A percentile compares a stretch with the other conserved stretches of the same genome.
phyloP scores from a whole-genome alignment of 2,329 filamentous ascomycete species.

The Biscogniauxia marginata region DNA sequence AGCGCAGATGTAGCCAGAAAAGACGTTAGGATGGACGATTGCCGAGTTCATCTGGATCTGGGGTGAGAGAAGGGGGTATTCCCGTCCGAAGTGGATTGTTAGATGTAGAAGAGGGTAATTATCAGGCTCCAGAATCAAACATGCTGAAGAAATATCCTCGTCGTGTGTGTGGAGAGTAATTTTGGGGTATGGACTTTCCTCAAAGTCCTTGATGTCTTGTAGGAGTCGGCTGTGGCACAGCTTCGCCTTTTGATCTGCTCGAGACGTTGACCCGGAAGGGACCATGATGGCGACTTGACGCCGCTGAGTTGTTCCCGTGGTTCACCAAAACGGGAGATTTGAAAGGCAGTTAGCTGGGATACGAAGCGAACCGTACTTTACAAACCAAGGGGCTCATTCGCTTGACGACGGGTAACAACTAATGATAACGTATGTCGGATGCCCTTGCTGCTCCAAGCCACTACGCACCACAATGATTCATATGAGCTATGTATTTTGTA shows the following conservation, averaged over 20 bases:
- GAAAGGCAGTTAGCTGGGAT: too few relatives aligned
- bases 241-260: background rate
- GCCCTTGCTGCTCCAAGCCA: too few relatives aligned
- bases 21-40: conserved; percentile 47
- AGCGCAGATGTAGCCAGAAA: conserved; percentile 43
- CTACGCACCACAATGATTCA: too few relatives aligned
- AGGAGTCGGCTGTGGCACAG: conserved; percentile 33
- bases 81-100: conserved; percentile 34
- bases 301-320: too few relatives aligned
- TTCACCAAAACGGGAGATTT: too few relatives aligned
- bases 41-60: conserved; percentile 39
- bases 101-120: conserved; percentile 42
- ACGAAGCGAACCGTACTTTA: too few relatives aligned
- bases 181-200: conserved; percentile 45
- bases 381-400: too few relatives aligned
- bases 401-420: too few relatives aligned
- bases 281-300: background rate
- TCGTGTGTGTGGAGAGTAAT: conserved; percentile 41
- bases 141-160: conserved; percentile 36
- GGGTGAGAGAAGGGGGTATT: conserved; percentile 42
- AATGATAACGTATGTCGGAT: too few relatives aligned
- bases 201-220: conserved; percentile 45
- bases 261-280: background rate
- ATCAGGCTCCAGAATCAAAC: conserved; percentile 43
- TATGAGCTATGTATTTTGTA: too few relatives aligned